Percentiles rank a stretch among this genome's conserved stretches.
Evolutionary conservation across 495 filamentous ascomycete species (phyloP).

Genomic region (Aspergillus heteromorphus): DNA sequence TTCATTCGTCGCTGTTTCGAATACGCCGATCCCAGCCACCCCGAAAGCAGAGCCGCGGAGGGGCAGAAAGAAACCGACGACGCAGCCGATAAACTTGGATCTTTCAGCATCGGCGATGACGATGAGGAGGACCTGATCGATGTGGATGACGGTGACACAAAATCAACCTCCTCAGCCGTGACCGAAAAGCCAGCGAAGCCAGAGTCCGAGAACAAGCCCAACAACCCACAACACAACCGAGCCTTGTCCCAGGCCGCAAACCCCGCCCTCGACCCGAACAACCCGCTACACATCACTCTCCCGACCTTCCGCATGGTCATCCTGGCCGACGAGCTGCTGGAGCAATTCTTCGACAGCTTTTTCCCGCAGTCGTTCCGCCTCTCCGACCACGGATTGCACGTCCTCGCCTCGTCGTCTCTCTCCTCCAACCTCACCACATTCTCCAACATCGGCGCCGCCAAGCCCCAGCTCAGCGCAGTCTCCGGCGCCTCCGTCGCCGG

Average conservation of each 20-base stretch:
- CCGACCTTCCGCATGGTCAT: slow-evolving; percentile 99
- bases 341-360: slow-evolving; percentile 88
- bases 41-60: slow-evolving; percentile 28
- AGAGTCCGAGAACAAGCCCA: slow-evolving; percentile 4
- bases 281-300: slow-evolving; percentile 91
- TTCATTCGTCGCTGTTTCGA: slow-evolving; percentile 97
- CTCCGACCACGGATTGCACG: slow-evolving; percentile 41
- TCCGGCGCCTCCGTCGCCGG: slow-evolving; percentile 39
- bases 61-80: slow-evolving; percentile 12
- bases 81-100: slow-evolving; percentile 42
- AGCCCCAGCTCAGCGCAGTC: slow-evolving; percentile 31
- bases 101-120: slow-evolving; percentile 78
- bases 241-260: slow-evolving; percentile 56
- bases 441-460: slow-evolving; percentile 54
- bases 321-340: slow-evolving; percentile 88
- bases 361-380: slow-evolving; percentile 70
- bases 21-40: slow-evolving; percentile 91
- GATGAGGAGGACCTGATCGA: slow-evolving; percentile 67
- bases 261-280: slow-evolving; percentile 81
- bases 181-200: slow-evolving; percentile 10
- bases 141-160: slow-evolving; percentile 36
- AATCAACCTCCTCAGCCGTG: slow-evolving; percentile 18
- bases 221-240: slow-evolving; percentile 14
- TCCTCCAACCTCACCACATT: slow-evolving; percentile 78
- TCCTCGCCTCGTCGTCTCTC: slow-evolving; percentile 53